Evolutionary conservation across 2,329 filamentous ascomycete species (phyloP), one percentile per base, ranked within the genome.

Genomic region (Colletotrichum plurivorum): DNA sequence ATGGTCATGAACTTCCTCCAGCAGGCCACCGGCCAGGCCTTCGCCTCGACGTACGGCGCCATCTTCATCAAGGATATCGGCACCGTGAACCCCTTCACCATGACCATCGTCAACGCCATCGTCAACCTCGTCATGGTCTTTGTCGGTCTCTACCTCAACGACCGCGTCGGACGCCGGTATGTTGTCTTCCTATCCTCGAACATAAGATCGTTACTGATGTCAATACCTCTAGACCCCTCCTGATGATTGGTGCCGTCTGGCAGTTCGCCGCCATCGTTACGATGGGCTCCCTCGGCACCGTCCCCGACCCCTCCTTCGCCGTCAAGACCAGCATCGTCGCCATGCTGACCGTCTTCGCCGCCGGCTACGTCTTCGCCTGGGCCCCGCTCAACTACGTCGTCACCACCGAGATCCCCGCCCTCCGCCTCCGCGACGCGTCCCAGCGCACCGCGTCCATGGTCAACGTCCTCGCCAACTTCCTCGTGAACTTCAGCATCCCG

Each of bases 301-400:
- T 71, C 41, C 39, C 63, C 9, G 61, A 63, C 20, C 70, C 66
- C 18, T 60, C 41, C 13, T 56, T 67, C 56, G 62, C 53, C 45
- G 65, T 73, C 57, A 77, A 76, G 20, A 70, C 72, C 6, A 75
- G 73, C 13, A 78, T 81, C 25, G 75, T 82, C 9, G 76, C 77
- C 22, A 78, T 78, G 72, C 71, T 79, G 39, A 75, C 73, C 31
- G 48, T 83, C 12, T 81, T 77, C 41, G 71, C 69, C 27, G 69
- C 78, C 53, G 77, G 76, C n/a, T 79, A 77, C 66, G 71, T 71
- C 45, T 71, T 79, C 1, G 78, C 76, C 16, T 82, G 79, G 77
- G 79, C 76, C 3, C 80, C 79, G 5, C 65, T 80, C 1, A 74
- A 75, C 10, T 80, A 82, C 58, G 78, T 80, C 56, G 73, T 82